phyloP scores from a whole-genome alignment of 768 basidiomycete species.

The Strobilomyces dryophilus region DNA sequence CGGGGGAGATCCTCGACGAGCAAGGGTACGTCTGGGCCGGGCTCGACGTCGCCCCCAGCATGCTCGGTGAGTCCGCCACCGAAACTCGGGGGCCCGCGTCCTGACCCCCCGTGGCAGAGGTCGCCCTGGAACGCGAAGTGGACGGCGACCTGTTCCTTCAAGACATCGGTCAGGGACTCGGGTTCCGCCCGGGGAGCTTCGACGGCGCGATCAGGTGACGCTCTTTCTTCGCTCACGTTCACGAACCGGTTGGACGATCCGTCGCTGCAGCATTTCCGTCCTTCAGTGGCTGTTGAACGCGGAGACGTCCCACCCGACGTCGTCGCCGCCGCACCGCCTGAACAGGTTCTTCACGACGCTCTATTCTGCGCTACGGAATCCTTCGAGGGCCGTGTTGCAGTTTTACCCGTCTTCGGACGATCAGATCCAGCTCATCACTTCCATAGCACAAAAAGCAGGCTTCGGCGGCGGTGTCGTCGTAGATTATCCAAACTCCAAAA shows the following conservation, averaged over 20 bases:
- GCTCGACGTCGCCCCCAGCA: slow-evolving; percentile 91
- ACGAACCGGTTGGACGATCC: not conserved
- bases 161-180: slow-evolving; percentile 97
- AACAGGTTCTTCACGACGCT: slow-evolving; percentile 91
- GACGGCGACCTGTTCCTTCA: slow-evolving; percentile 96
- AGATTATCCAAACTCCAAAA: slow-evolving; percentile 96
- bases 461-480: slow-evolving; percentile 96
- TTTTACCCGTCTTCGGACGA: slow-evolving; percentile 98
- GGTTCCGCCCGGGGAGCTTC: slow-evolving; percentile 94
- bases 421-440: slow-evolving; percentile 93
- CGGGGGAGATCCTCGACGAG: slow-evolving; percentile 94
- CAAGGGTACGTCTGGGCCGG: slow-evolving; percentile 93
- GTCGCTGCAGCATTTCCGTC: slow-evolving; percentile 81
- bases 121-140: slow-evolving; percentile 91
- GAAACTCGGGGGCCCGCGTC: not conserved
- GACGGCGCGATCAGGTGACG: slow-evolving; percentile 93
- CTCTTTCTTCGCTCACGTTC: not conserved
- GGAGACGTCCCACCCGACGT: slow-evolving; percentile 85
- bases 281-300: slow-evolving; percentile 98
- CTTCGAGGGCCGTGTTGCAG: slow-evolving; percentile 82
- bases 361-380: slow-evolving; percentile 80
- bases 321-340: slow-evolving; percentile 82
- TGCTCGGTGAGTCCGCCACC: slow-evolving; percentile 68
- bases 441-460: slow-evolving; percentile 88
- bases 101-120: slow-evolving; percentile 52